Evolutionary conservation across 345 rosid species (phyloP).

Genomic region (Salix suchowensis): DNA sequence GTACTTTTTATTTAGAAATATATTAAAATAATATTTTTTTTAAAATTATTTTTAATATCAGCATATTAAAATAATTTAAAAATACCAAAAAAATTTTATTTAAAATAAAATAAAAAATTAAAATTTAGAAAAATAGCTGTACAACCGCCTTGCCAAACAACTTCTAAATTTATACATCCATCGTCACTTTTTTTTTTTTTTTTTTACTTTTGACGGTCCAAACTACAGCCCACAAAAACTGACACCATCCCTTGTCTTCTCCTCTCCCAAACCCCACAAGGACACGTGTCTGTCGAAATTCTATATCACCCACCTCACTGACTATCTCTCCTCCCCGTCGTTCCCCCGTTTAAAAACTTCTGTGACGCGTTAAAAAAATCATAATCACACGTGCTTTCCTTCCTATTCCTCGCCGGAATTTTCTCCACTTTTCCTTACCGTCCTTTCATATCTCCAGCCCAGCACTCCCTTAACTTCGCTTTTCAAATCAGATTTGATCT

Average conservation of each 20-base stretch:
- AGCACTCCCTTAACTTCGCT: not conserved
- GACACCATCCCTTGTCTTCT: not conserved
- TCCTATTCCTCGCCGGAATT: conserved; percentile 27
- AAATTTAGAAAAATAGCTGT: no score
- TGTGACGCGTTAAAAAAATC: not conserved
- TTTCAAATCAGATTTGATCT: not conserved
- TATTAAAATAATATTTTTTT: no score
- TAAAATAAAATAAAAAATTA: no score
- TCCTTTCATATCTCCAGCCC: not conserved
- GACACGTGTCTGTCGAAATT: conserved; percentile 7
- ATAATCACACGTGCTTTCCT: conserved; percentile 31
- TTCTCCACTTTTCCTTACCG: conserved; percentile 6
- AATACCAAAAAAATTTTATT: no score
- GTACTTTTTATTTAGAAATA: no score
- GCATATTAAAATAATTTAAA: no score
- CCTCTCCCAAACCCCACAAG: not conserved
- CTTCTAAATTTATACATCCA: no score
- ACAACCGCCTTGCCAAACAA: no score
- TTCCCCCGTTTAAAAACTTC: not conserved
- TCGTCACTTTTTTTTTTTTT: no score
- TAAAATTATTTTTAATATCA: no score
- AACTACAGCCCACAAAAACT: no score
- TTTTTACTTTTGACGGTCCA: no score
- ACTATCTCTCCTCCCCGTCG: not conserved
- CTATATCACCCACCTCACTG: not conserved